Percentiles rank a stretch among this genome's conserved stretches.
Evolutionary conservation across 1,284 basidiomycete species (phyloP).

Genomic region (Boletus chippewaensis): DNA sequence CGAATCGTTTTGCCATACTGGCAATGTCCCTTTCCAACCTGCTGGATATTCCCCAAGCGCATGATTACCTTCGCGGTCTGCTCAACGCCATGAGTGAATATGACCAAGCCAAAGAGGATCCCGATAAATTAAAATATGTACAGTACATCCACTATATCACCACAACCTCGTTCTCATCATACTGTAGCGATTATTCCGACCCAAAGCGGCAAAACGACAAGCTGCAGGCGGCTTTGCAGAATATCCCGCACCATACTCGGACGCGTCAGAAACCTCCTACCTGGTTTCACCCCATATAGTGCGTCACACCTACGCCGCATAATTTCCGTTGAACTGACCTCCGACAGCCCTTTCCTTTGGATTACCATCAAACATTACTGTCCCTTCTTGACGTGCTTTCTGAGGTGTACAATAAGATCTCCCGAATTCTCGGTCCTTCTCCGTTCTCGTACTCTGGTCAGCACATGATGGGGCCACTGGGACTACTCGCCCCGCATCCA

Average conservation of each 20-base stretch:
- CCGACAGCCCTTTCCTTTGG: constrained; percentile 72
- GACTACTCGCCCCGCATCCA: constrained; percentile 64
- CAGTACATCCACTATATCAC: constrained; percentile 17
- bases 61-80: constrained; percentile 70
- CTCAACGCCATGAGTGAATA: constrained; percentile 69
- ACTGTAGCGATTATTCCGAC: constrained; percentile 52
- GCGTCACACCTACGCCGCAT: constrained; percentile 22
- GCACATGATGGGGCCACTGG: constrained; percentile 72
- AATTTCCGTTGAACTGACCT: constrained; percentile 1
- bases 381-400: constrained; percentile 82
- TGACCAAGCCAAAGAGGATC: constrained; percentile 73
- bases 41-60: constrained; percentile 71
- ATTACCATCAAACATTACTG: constrained; percentile 81
- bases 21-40: constrained; percentile 79
- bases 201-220: constrained; percentile 47
- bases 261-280: constrained; percentile 61
- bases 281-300: constrained; percentile 73
- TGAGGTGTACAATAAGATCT: constrained; percentile 80
- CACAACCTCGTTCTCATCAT: constrained; percentile 2
- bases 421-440: constrained; percentile 70
- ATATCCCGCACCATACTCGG: constrained; percentile 53
- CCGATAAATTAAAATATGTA: constrained; percentile 76
- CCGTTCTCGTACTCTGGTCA: constrained; percentile 54
- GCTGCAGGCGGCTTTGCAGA: constrained; percentile 48
- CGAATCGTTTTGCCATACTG: constrained; percentile 71